Evolutionary conservation across 1,139 yeast genomes (phyloP).

Genomic region (Candida sanyaensis): DNA sequence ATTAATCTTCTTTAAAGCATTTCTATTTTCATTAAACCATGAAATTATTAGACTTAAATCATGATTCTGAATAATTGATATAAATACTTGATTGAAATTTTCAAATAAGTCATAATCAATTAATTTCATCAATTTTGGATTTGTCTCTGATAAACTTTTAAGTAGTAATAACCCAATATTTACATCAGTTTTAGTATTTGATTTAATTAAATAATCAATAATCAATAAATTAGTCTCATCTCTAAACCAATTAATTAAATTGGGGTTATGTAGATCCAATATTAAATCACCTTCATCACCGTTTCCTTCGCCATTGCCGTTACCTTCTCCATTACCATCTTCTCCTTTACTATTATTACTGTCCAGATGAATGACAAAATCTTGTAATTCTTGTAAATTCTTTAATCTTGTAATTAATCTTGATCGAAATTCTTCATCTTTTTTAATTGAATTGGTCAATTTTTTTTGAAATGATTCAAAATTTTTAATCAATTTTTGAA

Average conservation of each 20-base stretch:
- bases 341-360: constrained; percentile 10
- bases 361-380: constrained; percentile 14
- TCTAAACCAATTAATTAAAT: constrained; percentile 57
- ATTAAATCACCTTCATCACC: constrained; percentile 13
- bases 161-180: constrained; percentile 49
- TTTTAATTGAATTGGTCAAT: constrained; percentile 36
- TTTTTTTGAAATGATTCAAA: constrained; percentile 52
- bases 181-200: constrained; percentile 30
- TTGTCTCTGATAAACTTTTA: constrained; percentile 30
- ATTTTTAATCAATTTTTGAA: constrained; percentile 39
- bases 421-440: constrained; percentile 52
- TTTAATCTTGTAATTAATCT: constrained; percentile 49
- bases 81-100: constrained; percentile 50
- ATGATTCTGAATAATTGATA: constrained; percentile 53
- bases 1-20: constrained; percentile 50
- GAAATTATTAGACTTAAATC: constrained; percentile 56
- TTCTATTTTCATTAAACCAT: constrained; percentile 79
- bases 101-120: constrained; percentile 60
- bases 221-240: constrained; percentile 61
- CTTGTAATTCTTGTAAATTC: constrained; percentile 36
- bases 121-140: constrained; percentile 42
- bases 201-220: constrained; percentile 58
- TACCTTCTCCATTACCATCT: background rate
- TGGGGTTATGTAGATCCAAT: constrained; percentile 41
- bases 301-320: background rate